Base-by-base conservation (phyloP, 2,329 filamentous ascomycete species). In the Diaporthe vexans region DNA sequence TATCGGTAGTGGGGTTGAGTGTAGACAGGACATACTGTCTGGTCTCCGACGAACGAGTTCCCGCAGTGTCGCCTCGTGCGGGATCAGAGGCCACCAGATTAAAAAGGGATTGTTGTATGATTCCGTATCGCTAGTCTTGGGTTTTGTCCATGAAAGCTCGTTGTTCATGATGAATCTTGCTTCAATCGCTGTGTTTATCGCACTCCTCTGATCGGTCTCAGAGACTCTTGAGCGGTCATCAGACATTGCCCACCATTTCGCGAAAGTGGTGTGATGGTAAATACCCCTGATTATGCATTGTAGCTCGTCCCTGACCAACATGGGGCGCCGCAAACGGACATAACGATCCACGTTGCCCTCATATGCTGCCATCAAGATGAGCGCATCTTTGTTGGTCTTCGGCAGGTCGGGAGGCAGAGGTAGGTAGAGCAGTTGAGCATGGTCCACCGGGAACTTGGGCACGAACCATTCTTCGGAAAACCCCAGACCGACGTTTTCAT, bases 91-190 rank as follows among this genome's bases (percentile, higher is more conserved):
- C 33, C 26, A 69, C 65, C 51, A 69, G 3, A 69, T 57, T n/a
- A 69, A 17, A 17, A 43, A 69, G 4, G 65, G 51, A 5, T 69
- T 56, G 1, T 1, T 17, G 9, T 46, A 48, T n/a, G 59, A 33
- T 7, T 17, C 15, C 11, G 37, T 46, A 7, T 2, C 15, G 19
- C 40, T 29, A 17, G 24, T 17, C 37, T 4, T 29, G 9, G 59
- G 59, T 10, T 3, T 0, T 4, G 54, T 17, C 3, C 33, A 1
- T 0, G 35, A 13, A 24, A 69, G 65, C 6, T 56, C 51, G 10
- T 69, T 57, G 51, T 69, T 69, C 51, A 57, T 69, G 51, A 69
- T 69, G 17, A 29, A 56, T 11, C 65, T n/a, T 56, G 65, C 65
- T 3, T 54, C 21, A n/a, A 57, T 19, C 1, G 65, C 51, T 19